Evolutionary conservation across 352 stramenopile genomes (phyloP), one percentile per base, ranked within the genome.

Genomic region (Aphanomyces euteiches): DNA sequence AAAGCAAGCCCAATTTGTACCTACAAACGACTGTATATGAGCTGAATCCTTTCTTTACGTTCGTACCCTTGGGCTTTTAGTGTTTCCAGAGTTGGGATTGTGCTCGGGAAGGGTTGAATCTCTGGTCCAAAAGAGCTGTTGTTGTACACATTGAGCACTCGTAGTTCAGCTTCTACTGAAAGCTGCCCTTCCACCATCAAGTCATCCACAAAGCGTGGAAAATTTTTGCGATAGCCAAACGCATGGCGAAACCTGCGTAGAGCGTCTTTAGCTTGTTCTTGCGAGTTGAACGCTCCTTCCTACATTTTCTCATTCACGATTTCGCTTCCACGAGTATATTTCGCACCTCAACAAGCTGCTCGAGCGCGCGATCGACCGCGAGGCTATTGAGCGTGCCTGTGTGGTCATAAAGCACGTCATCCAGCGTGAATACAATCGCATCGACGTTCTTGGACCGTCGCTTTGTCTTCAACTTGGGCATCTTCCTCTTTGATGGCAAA

Each of bases 361-460:
- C 79, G 56, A 91, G 78, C 39, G 80, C 87, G 47, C 87, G 87
- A 58, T 91, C 85, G 69, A 90, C 88, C 3, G 87, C 85, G 59
- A 93, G 81, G 69, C 90, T 83, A 47, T 83, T 88, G 40, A 95
- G 79, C 67, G 90, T 85, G 12, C 79, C 81, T 56, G 87, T 90
- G 73, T 95, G 87, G 70, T 93, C 85, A 73, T 91, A 95, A 43
- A 95, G 75, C 43, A 95, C 87, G 74, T 95, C 87, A 63, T 95
- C 87, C 28, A 95, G 78, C 73, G 90, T 92, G 78, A 95, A 90
- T 45, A 89, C 82, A 17, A 95, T 75, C 1, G 87, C 87, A 45
- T 90, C 80, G 40, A 95, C 64, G 47, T 70, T 70, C 39, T 39
- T 21, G 13, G 47, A 38, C 7, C 45, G 8, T 8, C 43, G 12